Conservation (phyloP, 345 rosid species). For the Brassica nigra region DNA sequence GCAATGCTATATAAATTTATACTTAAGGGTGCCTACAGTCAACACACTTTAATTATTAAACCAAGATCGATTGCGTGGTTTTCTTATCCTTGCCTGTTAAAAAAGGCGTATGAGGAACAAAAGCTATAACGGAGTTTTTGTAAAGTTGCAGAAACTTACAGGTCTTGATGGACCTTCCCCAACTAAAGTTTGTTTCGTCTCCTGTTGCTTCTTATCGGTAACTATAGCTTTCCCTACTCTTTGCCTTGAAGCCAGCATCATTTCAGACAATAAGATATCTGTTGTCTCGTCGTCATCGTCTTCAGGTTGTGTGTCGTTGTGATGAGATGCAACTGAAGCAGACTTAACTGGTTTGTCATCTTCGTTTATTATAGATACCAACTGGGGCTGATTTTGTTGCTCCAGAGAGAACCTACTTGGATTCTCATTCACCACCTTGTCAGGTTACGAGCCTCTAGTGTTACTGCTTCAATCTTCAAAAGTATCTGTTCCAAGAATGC, state of each 20-base stretch:
- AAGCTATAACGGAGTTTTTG: not conserved
- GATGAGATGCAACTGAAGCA: conserved; percentile 3
- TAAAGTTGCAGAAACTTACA: conserved; percentile 44
- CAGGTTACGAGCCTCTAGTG: conserved; percentile 47
- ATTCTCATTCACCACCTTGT: conserved; percentile 61
- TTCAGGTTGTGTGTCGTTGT: conserved; percentile 12
- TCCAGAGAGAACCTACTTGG: conserved; percentile 57
- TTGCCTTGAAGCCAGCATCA: conserved; percentile 47
- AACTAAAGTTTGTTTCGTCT: conserved; percentile 33
- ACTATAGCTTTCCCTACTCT: conserved; percentile 44
- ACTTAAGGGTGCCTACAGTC: too few species aligned
- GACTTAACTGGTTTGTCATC: conserved; percentile 42
- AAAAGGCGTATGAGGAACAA: not conserved
- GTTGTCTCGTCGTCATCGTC: conserved; percentile 23
- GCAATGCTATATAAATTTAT: too few species aligned
- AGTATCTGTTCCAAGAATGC: conserved; percentile 58
- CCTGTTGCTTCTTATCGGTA: conserved; percentile 39
- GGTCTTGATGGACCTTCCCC: conserved; percentile 42
- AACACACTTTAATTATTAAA: too few species aligned
- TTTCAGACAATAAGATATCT: conserved; percentile 45
- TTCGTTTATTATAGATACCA: conserved; percentile 42
- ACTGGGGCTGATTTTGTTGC: conserved; percentile 40
- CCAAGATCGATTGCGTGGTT: conserved; percentile 33
- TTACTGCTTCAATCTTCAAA: conserved; percentile 57
- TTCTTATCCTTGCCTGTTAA: conserved; percentile 36